These are phyloP conservation scores for Lachancea mirantina DNA, from an alignment of 805 yeast genomes.

Conservation along the genomic window DNA sequence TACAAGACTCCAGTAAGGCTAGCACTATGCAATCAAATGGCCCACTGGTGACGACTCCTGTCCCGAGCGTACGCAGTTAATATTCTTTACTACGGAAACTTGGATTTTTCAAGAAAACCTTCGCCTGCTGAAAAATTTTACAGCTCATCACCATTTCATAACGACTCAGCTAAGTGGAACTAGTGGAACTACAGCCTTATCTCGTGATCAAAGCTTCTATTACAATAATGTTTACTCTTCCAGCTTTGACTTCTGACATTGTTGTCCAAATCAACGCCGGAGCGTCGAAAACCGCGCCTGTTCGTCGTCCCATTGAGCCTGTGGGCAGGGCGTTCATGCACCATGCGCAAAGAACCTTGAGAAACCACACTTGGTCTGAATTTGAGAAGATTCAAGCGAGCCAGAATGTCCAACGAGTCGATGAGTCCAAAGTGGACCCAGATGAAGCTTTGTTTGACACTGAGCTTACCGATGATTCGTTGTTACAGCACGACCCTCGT, in stretches of 20 bases:
- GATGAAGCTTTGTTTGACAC: slow-evolving; percentile 43
- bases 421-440: slow-evolving; percentile 51
- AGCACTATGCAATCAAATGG: too few species aligned
- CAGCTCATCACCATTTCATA: too few species aligned
- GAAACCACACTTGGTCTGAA: slow-evolving; percentile 99
- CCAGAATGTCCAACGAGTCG: slow-evolving; percentile 67
- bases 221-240: slow-evolving; percentile 31
- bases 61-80: too few species aligned
- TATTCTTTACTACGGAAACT: too few species aligned
- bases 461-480: slow-evolving; percentile 67
- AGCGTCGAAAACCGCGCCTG: slow-evolving; percentile 49
- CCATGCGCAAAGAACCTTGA: slow-evolving; percentile 89
- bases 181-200: too few species aligned
- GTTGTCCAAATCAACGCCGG: slow-evolving; percentile 45
- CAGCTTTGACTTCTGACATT: slow-evolving; percentile 49
- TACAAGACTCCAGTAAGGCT: too few species aligned
- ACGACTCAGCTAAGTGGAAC: too few species aligned
- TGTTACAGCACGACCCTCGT: slow-evolving; percentile 88
- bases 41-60: too few species aligned
- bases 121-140: too few species aligned
- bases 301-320: slow-evolving; percentile 85
- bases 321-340: slow-evolving; percentile 94
- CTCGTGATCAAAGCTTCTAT: too few species aligned
- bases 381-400: slow-evolving; percentile 91
- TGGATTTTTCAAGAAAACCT: too few species aligned